A percentile compares a stretch with the other conserved stretches of the same genome.
Conservation (phyloP, 495 filamentous ascomycete genomes). For the Xylaria scruposa region DNA sequence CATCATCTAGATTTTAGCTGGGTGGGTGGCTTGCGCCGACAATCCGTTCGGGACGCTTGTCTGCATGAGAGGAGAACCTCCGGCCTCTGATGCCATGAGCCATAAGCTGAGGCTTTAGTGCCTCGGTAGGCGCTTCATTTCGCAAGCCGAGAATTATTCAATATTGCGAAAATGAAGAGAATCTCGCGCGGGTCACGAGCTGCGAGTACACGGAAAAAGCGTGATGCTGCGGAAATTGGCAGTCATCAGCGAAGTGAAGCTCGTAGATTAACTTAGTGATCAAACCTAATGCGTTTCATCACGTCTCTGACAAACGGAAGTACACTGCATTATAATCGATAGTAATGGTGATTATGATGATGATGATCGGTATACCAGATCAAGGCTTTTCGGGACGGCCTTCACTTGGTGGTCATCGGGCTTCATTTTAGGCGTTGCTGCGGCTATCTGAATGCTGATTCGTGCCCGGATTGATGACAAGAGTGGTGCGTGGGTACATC, state of each 20-base stretch:
- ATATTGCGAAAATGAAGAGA: slow-evolving; percentile 4
- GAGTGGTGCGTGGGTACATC: slow-evolving; percentile 18
- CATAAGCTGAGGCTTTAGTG: slow-evolving; percentile 18
- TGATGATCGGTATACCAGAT: slow-evolving; percentile 5
- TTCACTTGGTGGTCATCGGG: slow-evolving; percentile 16
- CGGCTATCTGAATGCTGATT: slow-evolving; percentile 19
- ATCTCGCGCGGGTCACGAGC: slow-evolving; percentile 8
- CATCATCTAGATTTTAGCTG: background rate
- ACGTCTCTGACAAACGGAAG: slow-evolving; percentile 2
- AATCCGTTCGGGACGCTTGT: slow-evolving; percentile 12
- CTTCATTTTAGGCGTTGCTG: slow-evolving; percentile 21
- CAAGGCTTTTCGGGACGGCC: background rate
- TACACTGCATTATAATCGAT: background rate
- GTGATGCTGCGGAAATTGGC: slow-evolving; percentile 11
- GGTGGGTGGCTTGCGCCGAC: slow-evolving; percentile 12
- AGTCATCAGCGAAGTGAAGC: background rate
- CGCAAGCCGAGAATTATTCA: background rate
- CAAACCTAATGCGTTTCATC: slow-evolving; percentile 18
- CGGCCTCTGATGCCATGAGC: background rate
- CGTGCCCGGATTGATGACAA: slow-evolving; percentile 31
- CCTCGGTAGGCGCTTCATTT: slow-evolving; percentile 6
- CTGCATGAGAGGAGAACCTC: slow-evolving; percentile 7
- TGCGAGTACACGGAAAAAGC: background rate
- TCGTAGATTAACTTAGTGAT: background rate
- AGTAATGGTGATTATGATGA: background rate